Evolutionary conservation across 768 basidiomycete genomes (phyloP), one percentile per base, ranked within the genome.

Genomic region (Harrya chromipes): DNA sequence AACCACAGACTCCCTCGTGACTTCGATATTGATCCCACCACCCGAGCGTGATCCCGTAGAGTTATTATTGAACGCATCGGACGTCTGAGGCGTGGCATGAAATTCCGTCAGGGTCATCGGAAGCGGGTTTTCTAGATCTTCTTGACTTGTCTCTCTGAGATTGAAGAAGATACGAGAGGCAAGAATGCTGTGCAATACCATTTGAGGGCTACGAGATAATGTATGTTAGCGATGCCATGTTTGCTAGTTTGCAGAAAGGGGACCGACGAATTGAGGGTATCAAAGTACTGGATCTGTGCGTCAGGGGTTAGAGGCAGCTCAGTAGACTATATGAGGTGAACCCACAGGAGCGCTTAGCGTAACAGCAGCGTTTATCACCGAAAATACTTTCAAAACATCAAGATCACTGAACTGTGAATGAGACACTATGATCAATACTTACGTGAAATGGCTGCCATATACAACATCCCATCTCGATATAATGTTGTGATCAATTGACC

Each of bases 81-180:
- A 34, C 4, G 5, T 24, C 33, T 38, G 54, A 20, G 40, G 10
- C 5, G 11, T 1, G 8, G 47, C 58, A 52, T 16, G 47, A 29
- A 59, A 55, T 8, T 55, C 57, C 3, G 58, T 19, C 4, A 52
- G 50, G n/a, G 41, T 20, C 6, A 38, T 23, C 3, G 37, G 38
- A 13, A 26, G n/a, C 5, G 43, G 17, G 6, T 4, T 23, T 9
- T 5, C 2, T 40, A 53, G 29, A 38, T 51, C 51, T 46, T 12
- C 38, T 40, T n/a, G 58, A 14, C 19, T 27, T 8, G 60, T 59
- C 42, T 61, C 53, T 41, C 49, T 55, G 24, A 61, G 60, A 42
- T 61, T 59, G 23, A 61, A 61, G 39, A 61, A 60, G 29, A 61
- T 53, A 3, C 60, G 60, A n/a, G 60, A 62, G 6, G 60, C 49